These are phyloP conservation scores for Meyerozyma athensensis DNA, from an alignment of 1,139 yeast species.

Conservation along the genomic window DNA sequence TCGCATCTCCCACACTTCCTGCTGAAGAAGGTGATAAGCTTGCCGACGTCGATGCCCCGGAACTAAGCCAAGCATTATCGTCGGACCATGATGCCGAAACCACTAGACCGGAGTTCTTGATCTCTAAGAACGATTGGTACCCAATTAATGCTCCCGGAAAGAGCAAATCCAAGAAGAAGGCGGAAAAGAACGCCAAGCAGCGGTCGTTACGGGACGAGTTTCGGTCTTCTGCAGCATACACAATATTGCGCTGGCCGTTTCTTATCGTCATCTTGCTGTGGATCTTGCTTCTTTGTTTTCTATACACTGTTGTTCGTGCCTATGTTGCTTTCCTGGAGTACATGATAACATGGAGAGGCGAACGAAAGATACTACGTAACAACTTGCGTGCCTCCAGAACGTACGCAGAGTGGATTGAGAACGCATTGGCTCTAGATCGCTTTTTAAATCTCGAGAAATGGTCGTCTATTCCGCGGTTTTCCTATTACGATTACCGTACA, in stretches of 20 bases:
- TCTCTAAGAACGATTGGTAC: constrained; percentile 66
- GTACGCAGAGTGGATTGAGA: constrained; percentile 59
- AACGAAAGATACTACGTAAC: constrained; percentile 46
- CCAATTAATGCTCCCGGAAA: constrained; percentile 37
- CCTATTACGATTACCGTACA: constrained; percentile 66
- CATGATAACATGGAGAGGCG: constrained; percentile 55
- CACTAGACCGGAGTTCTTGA: constrained; percentile 31
- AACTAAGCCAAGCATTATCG: background rate
- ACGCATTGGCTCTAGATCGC: constrained; percentile 55
- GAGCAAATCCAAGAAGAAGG: constrained; percentile 4
- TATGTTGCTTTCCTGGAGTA: constrained; percentile 65
- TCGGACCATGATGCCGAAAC: constrained; percentile 2
- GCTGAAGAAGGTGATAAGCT: constrained; percentile 3
- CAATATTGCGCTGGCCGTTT: constrained; percentile 62
- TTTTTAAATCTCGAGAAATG: constrained; percentile 58
- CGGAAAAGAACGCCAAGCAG: constrained; percentile 6
- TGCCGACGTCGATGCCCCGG: constrained; percentile 1
- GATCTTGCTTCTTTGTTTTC: constrained; percentile 45
- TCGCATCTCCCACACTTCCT: background rate
- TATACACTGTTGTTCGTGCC: constrained; percentile 52
- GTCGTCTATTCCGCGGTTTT: constrained; percentile 58
- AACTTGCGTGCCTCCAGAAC: constrained; percentile 43
- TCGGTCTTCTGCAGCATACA: constrained; percentile 45
- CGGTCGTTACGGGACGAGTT: constrained; percentile 35
- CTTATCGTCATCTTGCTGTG: constrained; percentile 48